Evolutionary conservation across 2,329 filamentous ascomycete species (phyloP).

Genomic region (Diaporthe velutina): DNA sequence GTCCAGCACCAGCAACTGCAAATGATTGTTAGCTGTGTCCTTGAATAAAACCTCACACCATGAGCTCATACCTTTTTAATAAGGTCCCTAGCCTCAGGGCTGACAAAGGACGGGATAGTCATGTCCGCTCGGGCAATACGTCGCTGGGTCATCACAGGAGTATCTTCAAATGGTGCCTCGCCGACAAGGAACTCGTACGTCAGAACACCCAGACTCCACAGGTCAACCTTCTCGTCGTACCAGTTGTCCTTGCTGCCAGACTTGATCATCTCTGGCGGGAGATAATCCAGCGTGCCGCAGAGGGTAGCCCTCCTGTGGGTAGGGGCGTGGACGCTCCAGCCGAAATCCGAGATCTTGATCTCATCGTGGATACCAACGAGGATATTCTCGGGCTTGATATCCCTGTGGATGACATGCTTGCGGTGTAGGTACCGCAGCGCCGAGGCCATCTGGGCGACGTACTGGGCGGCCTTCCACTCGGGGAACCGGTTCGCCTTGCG

Average conservation of each 20-base stretch:
- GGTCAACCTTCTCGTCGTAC: slow-evolving; percentile 94
- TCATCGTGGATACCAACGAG: slow-evolving; percentile 96
- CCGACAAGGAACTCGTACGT: slow-evolving; percentile 97
- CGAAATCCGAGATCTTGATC: slow-evolving; percentile 98
- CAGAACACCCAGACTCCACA: slow-evolving; percentile 95
- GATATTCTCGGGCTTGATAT: slow-evolving; percentile 99
- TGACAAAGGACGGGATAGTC: slow-evolving; percentile 91
- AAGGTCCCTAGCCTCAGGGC: slow-evolving; percentile 88
- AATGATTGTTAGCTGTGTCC: slow-evolving; percentile 38
- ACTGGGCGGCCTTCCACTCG: slow-evolving; percentile 88
- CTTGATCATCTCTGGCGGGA: slow-evolving; percentile 97
- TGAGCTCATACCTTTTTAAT: slow-evolving; percentile 82
- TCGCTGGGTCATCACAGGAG: slow-evolving; percentile 91
- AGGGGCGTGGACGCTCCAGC: slow-evolving; percentile 97
- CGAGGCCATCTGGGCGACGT: slow-evolving; percentile 91
- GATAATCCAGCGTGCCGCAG: slow-evolving; percentile 97
- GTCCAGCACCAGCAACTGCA: slow-evolving; percentile 86
- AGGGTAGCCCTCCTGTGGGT: slow-evolving; percentile 95
- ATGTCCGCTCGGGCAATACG: slow-evolving; percentile 92
- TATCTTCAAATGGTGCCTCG: slow-evolving; percentile 97
- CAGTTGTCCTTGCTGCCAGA: slow-evolving; percentile 84
- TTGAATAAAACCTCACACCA: neutral
- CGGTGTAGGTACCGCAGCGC: slow-evolving; percentile 92
- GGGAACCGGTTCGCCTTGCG: slow-evolving; percentile 83
- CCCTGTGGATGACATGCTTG: slow-evolving; percentile 97